A percentile compares a stretch with the other conserved stretches of the same genome.
These are phyloP conservation scores for Nakazawaea siamensis DNA, from an alignment of 805 yeast species.

Conservation along the genomic window DNA sequence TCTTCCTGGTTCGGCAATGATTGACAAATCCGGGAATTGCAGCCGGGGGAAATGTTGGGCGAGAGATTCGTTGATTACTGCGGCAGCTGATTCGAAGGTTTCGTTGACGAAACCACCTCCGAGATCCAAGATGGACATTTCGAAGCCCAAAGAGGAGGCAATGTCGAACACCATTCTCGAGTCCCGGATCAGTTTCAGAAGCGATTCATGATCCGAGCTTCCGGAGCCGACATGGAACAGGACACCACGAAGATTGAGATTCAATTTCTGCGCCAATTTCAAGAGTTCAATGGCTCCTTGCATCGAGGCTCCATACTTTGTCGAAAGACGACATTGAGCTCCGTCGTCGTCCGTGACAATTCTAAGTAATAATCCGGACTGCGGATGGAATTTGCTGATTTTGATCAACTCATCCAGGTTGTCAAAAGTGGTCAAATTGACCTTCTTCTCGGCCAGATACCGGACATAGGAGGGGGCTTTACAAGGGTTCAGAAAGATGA, in stretches of 20 bases:
- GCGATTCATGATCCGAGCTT: constrained; percentile 61
- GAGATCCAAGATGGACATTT: constrained; percentile 60
- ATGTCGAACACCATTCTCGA: constrained; percentile 59
- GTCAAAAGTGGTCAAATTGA: constrained; percentile 81
- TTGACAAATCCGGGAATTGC: constrained; percentile 22
- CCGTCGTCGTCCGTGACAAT: constrained; percentile 83
- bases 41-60: constrained; percentile 50
- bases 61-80: constrained; percentile 46
- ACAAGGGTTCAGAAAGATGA: constrained; percentile 92
- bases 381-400: constrained; percentile 58
- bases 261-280: constrained; percentile 50
- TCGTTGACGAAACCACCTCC: constrained; percentile 87
- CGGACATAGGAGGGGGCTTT: constrained; percentile 79
- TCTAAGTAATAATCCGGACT: constrained; percentile 64
- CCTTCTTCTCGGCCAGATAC: constrained; percentile 48
- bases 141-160: constrained; percentile 38
- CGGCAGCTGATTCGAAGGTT: constrained; percentile 49
- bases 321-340: constrained; percentile 78
- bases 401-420: constrained; percentile 79
- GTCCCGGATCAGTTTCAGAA: constrained; percentile 65
- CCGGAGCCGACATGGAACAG: constrained; percentile 97
- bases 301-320: constrained; percentile 82
- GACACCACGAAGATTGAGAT: constrained; percentile 68
- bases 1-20: constrained; percentile 94
- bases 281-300: constrained; percentile 46